These are phyloP conservation scores for Neurospora sublineolata DNA, from an alignment of 495 filamentous ascomycete species.

Conservation along the genomic window DNA sequence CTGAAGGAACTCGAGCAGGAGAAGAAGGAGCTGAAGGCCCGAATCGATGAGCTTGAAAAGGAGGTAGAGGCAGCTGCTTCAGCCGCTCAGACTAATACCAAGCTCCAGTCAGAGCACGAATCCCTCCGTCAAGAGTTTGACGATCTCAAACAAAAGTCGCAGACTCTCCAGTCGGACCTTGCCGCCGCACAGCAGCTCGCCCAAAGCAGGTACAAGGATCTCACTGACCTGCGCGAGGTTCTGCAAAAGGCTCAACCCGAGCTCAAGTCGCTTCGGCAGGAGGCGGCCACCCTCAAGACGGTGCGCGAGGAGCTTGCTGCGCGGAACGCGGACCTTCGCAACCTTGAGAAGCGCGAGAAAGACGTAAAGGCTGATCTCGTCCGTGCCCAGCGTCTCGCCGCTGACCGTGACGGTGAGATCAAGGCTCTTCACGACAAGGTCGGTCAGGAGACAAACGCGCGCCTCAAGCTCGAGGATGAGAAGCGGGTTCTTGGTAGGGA, in stretches of 20 bases:
- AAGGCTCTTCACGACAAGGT: conserved; percentile 64
- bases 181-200: conserved; percentile 78
- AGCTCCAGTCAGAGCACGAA: conserved; percentile 48
- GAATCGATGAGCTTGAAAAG: conserved; percentile 53
- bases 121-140: conserved; percentile 61
- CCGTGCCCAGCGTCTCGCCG: conserved; percentile 52
- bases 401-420: conserved; percentile 67
- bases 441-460: conserved; percentile 57
- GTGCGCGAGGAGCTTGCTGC: conserved; percentile 60
- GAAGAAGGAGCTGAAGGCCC: conserved; percentile 42
- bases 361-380: conserved; percentile 66
- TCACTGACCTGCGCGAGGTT: conserved; percentile 64
- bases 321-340: conserved; percentile 56
- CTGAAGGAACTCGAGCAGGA: conserved; percentile 46
- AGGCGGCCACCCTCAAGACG: conserved; percentile 59
- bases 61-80: conserved; percentile 37
- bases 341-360: conserved; percentile 66
- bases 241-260: conserved; percentile 82
- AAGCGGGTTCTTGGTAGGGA: conserved; percentile 59
- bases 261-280: conserved; percentile 59
- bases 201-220: conserved; percentile 73
- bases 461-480: conserved; percentile 65
- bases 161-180: conserved; percentile 68
- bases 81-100: conserved; percentile 23
- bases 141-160: conserved; percentile 55